A percentile compares a stretch with the other conserved stretches of the same genome.
These are phyloP conservation scores for Colletotrichum musicola DNA, from an alignment of 2,329 filamentous ascomycete genomes.

Conservation along the genomic window DNA sequence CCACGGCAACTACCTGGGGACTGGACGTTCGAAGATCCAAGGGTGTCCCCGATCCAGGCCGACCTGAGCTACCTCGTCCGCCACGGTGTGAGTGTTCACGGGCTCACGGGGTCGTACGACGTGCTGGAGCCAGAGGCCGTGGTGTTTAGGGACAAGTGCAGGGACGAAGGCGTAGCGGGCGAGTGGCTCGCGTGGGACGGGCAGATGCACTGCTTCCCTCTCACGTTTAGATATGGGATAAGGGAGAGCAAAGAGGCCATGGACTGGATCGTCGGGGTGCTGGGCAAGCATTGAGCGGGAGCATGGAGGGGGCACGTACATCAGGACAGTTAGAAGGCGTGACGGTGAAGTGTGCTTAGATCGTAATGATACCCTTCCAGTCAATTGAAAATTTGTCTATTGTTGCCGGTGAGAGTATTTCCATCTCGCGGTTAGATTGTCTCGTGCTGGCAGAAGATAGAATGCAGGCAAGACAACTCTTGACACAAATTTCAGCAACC, in stretches of 20 bases:
- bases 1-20: conserved; percentile 6
- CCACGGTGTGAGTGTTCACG: conserved; percentile 61
- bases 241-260: conserved; percentile 59
- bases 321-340: too few relatives aligned
- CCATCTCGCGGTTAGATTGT: too few relatives aligned
- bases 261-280: conserved; percentile 57
- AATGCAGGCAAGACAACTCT: too few relatives aligned
- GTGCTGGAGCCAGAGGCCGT: conserved; percentile 66
- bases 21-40: conserved; percentile 52
- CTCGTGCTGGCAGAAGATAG: too few relatives aligned
- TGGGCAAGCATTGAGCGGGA: conserved; percentile 9
- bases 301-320: too few relatives aligned
- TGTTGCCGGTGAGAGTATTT: too few relatives aligned
- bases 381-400: background rate
- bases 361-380: background rate
- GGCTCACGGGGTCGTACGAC: conserved; percentile 64
- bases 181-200: conserved; percentile 70
- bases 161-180: conserved; percentile 57
- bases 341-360: too few relatives aligned
- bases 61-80: conserved; percentile 50
- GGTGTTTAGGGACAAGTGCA: conserved; percentile 59
- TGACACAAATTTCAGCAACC: too few relatives aligned
- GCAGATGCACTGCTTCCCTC: conserved; percentile 71
- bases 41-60: conserved; percentile 62
- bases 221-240: conserved; percentile 62